Conservation (phyloP, 352 stramenopile genomes). For the Phytophthora macrochlamydospora region DNA sequence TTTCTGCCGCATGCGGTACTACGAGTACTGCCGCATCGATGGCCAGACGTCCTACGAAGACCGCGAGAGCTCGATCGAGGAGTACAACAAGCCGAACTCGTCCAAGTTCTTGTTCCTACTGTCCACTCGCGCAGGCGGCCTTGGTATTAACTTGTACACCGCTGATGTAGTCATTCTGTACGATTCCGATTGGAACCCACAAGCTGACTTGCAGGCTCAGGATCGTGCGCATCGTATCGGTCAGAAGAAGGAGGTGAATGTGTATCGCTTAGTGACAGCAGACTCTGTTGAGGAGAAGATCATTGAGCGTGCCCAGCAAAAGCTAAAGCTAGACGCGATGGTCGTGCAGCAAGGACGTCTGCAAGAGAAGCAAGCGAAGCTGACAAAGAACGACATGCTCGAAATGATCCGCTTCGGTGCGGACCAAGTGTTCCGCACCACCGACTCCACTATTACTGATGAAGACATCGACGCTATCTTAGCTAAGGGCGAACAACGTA, state of each 20-base stretch:
- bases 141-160: conserved; percentile 99
- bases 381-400: conserved; percentile 96
- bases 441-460: conserved; percentile 97
- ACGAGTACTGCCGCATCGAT: conserved; percentile 90
- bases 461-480: conserved; percentile 99
- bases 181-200: conserved; percentile 98
- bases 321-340: conserved; percentile 93
- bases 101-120: conserved; percentile 98
- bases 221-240: conserved; percentile 98
- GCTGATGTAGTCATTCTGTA: conserved; percentile 99
- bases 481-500: conserved; percentile 85
- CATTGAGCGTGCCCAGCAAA: conserved; percentile 97
- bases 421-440: conserved; percentile 97
- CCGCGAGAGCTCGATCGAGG: conserved; percentile 84
- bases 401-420: conserved; percentile 98
- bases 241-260: conserved; percentile 98
- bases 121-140: conserved; percentile 95
- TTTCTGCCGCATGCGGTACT: conserved; percentile 95
- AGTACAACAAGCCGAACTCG: conserved; percentile 97
- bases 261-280: conserved; percentile 95
- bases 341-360: conserved; percentile 87
- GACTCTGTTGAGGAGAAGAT: conserved; percentile 99
- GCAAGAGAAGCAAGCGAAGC: conserved; percentile 91
- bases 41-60: conserved; percentile 89
- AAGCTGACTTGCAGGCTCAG: conserved; percentile 95